Base-by-base conservation (phyloP, 106 monocot species). In the Dendrobium nobile region DNA sequence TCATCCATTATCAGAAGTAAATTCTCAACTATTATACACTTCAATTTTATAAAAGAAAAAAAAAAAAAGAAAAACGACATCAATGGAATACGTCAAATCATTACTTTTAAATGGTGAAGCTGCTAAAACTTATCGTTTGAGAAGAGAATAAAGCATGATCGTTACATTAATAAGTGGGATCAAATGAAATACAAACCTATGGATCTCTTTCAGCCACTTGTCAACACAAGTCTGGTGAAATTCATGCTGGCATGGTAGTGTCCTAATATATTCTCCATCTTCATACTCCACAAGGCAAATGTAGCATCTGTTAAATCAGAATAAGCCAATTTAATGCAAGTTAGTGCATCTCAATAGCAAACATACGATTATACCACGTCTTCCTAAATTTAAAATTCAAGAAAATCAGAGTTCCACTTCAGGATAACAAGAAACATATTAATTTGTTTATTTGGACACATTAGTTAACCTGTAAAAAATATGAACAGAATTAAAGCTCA, bases 191-290 rank as follows among this genome's bases (percentile, higher is more conserved):
- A 51, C 33, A 83, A 80, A 96, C 97, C 97, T 94, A 81, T 94
- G 97, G 73, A 98, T 86, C 81, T 98, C 97, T 87, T 98, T 98
- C 84, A 98, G 79, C 97, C 96, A 98, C 83, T 98, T 98, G 78
- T 98, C 97, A 73, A 92, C 81, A 80, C 97, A 94, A 31, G 79
- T 73, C 77, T 78, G 87, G 82, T 98, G 97, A 88, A 98, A 98
- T 77, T 94, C 92, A 88, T 98, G 97, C 59, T 87, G 84, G 77
- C 97, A 98, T 3, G 97, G 94, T 19, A 98, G 81, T 59, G 88
- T 86, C 37, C 94, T 73, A 47, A 94, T 86, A 51, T 75, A 80
- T 72, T 98, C 97, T 77, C 97, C 92, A 80, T 92, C 87, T 79
- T 92, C 97, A 77, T 94, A 98, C 77, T 98, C 97, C 87, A 92